Evolutionary conservation across 2,329 filamentous ascomycete species (phyloP).

Genomic region (Aureobasidium lini): DNA sequence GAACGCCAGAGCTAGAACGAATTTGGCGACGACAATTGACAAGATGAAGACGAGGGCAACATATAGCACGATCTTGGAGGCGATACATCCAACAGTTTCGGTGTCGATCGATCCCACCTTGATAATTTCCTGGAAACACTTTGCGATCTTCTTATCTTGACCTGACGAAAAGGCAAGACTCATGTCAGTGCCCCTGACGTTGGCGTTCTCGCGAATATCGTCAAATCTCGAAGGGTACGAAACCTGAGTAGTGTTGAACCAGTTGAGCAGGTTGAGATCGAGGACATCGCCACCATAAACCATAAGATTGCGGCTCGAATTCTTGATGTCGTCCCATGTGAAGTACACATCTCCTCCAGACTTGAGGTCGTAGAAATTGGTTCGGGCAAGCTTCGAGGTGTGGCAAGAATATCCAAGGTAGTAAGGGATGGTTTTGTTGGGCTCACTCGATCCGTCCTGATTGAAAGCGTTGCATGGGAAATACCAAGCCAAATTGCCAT

Average conservation of each 20-base stretch:
- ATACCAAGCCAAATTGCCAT: conserved; percentile 84
- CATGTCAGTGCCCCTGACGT: conserved; percentile 75
- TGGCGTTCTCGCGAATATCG: conserved; percentile 62
- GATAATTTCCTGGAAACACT: conserved; percentile 88
- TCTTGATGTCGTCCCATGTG: conserved; percentile 89
- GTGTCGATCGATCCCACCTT: conserved; percentile 95
- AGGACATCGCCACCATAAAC: conserved; percentile 93
- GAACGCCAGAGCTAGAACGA: conserved; percentile 81
- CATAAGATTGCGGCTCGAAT: conserved; percentile 79
- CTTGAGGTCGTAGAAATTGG: conserved; percentile 65
- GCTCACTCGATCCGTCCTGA: conserved; percentile 77
- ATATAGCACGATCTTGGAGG: conserved; percentile 93
- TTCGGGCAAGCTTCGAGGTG: conserved; percentile 60
- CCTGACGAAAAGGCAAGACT: conserved; percentile 78
- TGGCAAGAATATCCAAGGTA: conserved; percentile 88
- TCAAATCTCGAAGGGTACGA: conserved; percentile 69
- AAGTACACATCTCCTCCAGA: conserved; percentile 85
- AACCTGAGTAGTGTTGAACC: conserved; percentile 82
- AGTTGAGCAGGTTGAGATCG: conserved; percentile 78
- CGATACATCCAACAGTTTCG: conserved; percentile 93
- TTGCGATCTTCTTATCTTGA: conserved; percentile 70
- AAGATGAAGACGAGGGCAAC: conserved; percentile 87
- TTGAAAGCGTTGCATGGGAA: conserved; percentile 90
- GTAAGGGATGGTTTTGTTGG: conserved; percentile 65
- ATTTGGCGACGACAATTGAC: conserved; percentile 77